Base-by-base conservation (phyloP, 768 basidiomycete genomes). In the Boletus subcaerulescens region DNA sequence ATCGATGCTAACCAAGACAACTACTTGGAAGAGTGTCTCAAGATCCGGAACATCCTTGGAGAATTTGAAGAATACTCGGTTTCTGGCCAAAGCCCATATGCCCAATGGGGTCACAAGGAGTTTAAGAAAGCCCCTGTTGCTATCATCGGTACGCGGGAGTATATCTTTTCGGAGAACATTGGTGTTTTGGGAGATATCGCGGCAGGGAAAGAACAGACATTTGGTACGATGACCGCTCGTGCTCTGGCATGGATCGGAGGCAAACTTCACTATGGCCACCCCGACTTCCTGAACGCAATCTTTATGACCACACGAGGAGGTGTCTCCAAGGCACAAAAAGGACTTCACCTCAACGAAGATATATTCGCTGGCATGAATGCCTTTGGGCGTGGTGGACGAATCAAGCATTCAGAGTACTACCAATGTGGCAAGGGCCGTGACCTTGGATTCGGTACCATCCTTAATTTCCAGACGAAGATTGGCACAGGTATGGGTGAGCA, bases 1-100 rank as follows among this genome's bases (percentile, higher is more conserved):
- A 98, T 99, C 74, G 97, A 99, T 62, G 97, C 97, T 63, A 99
- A 99, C 70, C 97, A 99, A 76, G 97, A 99, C 77, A 99, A 98
- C 76, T 99, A 99, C 67, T 78, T 99, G 65, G 97, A 99, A 71
- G 97, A 99, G 69, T 99, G 97, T 72, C 74, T 99, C 69, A 99
- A 99, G 81, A 99, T 99, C 64, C 86, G 97, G 35, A 99, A 95
- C 69, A 85, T 99, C 48, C 81, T 99, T 45, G 96, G 92, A 61
- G 97, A 98, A 73, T 99, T 99, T 61, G 97, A 99, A 69, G 91
- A 98, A 67, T 96, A 91, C 69, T 83, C 84, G 11, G 80, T 91
- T 47, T 93, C 93, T 7, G 87, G 85, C 62, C 91, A 96, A 77
- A 93, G 89, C 66, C 97, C 97, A 11, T 99, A 99, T 69, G 91